Conservation (phyloP, 495 filamentous ascomycete species). For the Talaromyces adpressus region DNA sequence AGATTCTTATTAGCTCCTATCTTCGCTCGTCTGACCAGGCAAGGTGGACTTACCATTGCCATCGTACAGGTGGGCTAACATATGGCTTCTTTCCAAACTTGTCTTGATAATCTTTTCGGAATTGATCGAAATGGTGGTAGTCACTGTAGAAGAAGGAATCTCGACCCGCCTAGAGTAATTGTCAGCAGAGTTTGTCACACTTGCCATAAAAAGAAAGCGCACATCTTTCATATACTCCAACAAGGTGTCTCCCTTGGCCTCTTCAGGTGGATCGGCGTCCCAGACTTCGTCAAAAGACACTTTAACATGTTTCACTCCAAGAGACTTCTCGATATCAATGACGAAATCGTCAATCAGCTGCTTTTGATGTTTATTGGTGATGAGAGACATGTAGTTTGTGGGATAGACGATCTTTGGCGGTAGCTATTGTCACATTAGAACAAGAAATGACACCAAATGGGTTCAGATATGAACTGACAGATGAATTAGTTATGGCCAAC, state of each 20-base stretch:
- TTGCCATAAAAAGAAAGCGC: background rate
- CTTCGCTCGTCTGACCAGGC: background rate
- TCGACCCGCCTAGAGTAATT: background rate
- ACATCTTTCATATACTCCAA: background rate
- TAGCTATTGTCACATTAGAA: background rate
- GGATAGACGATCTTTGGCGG: background rate
- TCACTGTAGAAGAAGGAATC: background rate
- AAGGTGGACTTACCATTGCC: background rate
- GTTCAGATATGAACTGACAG: background rate
- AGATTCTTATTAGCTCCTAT: background rate
- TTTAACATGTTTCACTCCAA: constrained; percentile 9
- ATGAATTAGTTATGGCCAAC: background rate
- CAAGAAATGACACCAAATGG: background rate
- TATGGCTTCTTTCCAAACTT: background rate
- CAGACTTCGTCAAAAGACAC: background rate
- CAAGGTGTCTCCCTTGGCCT: background rate
- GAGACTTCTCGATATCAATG: constrained; percentile 30
- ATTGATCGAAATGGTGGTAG: background rate
- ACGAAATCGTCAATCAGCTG: constrained; percentile 31
- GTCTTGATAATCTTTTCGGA: background rate
- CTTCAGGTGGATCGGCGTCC: background rate
- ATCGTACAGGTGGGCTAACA: background rate
- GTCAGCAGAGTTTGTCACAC: background rate
- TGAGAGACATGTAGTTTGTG: background rate
- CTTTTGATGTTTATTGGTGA: background rate